These are phyloP conservation scores for Cryptococcus sp. DNA, from an alignment of 1,284 basidiomycete genomes.

Conservation along the genomic window DNA sequence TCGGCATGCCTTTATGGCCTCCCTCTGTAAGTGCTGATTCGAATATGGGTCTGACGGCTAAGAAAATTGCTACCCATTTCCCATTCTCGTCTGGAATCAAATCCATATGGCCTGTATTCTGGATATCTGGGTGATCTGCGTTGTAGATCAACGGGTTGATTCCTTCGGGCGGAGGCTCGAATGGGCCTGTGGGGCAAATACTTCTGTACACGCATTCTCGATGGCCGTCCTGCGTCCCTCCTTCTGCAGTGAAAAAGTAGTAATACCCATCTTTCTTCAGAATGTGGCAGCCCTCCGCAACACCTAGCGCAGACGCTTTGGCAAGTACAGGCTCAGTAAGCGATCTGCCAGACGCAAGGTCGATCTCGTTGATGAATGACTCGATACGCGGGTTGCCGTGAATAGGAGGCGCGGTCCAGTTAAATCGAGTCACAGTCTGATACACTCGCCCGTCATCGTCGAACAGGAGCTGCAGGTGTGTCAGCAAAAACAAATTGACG, in stretches of 20 bases:
- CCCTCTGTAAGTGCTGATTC: background rate
- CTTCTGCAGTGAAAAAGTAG: constrained; percentile 35
- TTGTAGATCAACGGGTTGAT: constrained; percentile 28
- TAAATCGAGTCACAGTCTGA: background rate
- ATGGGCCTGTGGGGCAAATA: constrained; percentile 20
- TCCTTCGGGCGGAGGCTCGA: constrained; percentile 11
- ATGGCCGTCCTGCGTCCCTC: constrained; percentile 27
- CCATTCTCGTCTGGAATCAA: constrained; percentile 17
- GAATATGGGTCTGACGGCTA: constrained; percentile 12
- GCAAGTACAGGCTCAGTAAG: constrained; percentile 8
- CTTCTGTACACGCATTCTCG: constrained; percentile 25
- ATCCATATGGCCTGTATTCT: constrained; percentile 28
- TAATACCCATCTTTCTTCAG: constrained; percentile 27
- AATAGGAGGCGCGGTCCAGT: background rate
- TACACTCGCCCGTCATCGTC: constrained; percentile 31
- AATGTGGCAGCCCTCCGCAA: constrained; percentile 34
- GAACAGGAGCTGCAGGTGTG: constrained; percentile 27
- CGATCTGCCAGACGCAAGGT: constrained; percentile 22
- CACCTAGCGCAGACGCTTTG: constrained; percentile 4
- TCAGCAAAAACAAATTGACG: background rate
- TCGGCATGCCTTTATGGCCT: background rate
- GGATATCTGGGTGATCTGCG: constrained; percentile 19
- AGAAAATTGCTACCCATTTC: constrained; percentile 23
- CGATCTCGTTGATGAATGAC: constrained; percentile 26
- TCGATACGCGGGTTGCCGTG: constrained; percentile 4